These are phyloP conservation scores for Boletellus deceptivus DNA, from an alignment of 1,284 basidiomycete genomes.

Conservation along the genomic window DNA sequence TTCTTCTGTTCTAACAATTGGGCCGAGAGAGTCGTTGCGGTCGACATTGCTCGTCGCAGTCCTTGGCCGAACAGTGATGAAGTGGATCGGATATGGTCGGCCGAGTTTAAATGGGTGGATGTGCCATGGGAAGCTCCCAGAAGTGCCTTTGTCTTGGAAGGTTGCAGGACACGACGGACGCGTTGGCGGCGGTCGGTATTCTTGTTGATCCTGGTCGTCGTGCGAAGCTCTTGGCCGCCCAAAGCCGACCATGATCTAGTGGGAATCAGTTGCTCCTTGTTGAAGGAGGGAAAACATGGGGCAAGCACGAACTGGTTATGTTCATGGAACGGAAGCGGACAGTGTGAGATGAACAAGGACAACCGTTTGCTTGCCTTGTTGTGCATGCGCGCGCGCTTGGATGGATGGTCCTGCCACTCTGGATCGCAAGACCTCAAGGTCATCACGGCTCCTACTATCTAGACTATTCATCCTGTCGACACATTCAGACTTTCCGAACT, in stretches of 20 bases:
- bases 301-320: constrained; percentile 4
- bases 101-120: constrained; percentile 1
- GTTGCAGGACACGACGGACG: background rate
- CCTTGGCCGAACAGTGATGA: background rate
- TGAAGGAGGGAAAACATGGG: background rate
- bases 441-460: too few relatives aligned
- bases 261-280: background rate
- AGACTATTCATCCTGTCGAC: too few relatives aligned
- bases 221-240: background rate
- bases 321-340: background rate
- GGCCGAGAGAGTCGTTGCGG: constrained; percentile 31
- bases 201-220: background rate
- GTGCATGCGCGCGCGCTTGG: constrained; percentile 5
- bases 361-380: background rate
- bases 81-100: background rate
- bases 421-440: too few relatives aligned
- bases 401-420: too few relatives aligned
- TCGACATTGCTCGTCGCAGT: constrained; percentile 20
- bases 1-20: constrained; percentile 43
- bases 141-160: background rate
- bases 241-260: background rate
- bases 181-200: background rate
- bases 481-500: too few relatives aligned
- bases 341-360: constrained; percentile 1
- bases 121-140: background rate